phyloP scores from a whole-genome alignment of 495 filamentous ascomycete species.

The Talaromyces liani region DNA sequence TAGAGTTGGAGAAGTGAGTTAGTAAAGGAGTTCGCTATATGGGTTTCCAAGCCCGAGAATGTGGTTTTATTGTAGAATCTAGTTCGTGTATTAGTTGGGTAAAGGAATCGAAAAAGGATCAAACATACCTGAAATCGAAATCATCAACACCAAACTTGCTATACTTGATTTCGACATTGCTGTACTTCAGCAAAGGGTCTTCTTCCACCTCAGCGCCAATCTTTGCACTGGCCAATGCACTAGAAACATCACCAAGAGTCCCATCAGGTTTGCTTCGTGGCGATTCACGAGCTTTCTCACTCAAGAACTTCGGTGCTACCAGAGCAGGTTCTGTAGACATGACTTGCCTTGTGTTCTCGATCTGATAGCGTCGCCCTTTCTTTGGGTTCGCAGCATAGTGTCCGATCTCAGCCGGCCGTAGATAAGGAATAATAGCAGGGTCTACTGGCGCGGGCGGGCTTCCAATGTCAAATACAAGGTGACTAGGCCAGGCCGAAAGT shows the following conservation, averaged over 20 bases:
- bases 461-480: conserved; percentile 74
- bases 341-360: conserved; percentile 64
- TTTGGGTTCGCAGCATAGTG: conserved; percentile 72
- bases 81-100: conserved; percentile 9
- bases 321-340: conserved; percentile 44
- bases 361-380: conserved; percentile 66
- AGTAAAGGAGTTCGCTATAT: conserved; percentile 92
- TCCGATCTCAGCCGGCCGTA: conserved; percentile 63
- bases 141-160: conserved; percentile 96
- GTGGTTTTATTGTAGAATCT: conserved; percentile 88
- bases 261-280: conserved; percentile 44
- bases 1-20: conserved; percentile 89
- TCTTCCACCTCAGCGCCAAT: conserved; percentile 53
- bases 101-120: background rate
- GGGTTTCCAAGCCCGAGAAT: conserved; percentile 89
- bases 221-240: conserved; percentile 52
- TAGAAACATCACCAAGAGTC: conserved; percentile 53
- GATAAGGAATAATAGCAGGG: conserved; percentile 56
- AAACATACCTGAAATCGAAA: conserved; percentile 83
- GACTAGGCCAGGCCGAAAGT: conserved; percentile 82
- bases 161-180: conserved; percentile 92
- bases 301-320: conserved; percentile 78
- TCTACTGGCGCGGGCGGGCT: conserved; percentile 74
- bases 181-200: conserved; percentile 79
- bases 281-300: conserved; percentile 76